Base-by-base conservation (phyloP, 371 early-diverging fungal genomes). In the Nematocida minor region DNA sequence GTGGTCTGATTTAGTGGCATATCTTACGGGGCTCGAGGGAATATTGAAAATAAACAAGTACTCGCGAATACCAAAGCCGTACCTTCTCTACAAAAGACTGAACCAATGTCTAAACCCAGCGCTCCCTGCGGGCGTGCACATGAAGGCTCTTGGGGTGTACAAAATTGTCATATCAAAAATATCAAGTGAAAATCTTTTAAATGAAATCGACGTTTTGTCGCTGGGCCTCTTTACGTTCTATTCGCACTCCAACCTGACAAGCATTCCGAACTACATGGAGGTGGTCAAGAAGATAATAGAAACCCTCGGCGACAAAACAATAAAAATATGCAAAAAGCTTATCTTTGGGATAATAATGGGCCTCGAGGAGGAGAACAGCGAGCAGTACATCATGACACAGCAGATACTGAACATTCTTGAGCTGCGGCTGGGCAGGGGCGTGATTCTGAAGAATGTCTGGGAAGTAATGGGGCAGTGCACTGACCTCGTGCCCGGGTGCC, bases 61-160 rank as follows among this genome's bases (percentile, higher is more conserved):
- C 32, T 49, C 20, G n/a, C 34, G 53, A 1, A 66, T 80, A 29
- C 67, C 60, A 29, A 88, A 89, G 46, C 92, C 92, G 80, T 87
- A 90, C 29, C 86, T 91, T 0, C 90, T 97, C 3, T 89, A 92
- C 55, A 95, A 95, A 86, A 89, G 97, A 25, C 86, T 97, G 40
- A 94, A 94, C 0, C 97, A 97, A 80, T 95, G 94, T 71, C 88
- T 97, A 62, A 95, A 96, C 82, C 96, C 95, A 14, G 93, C 92
- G 18, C 87, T 97, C n/a, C 98, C 98, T 7, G 90, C 94, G 27
- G 98, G 98, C 22, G 95, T 96, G 20, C 98, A 97, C 83, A 93
- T 91, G 82, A 96, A 94, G 84, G 90, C 94, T 2, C 80, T 97
- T 51, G 90, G 92, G 64, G 90, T 93, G 0, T 97, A 96, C 83